Evolutionary conservation across 768 basidiomycete species (phyloP).

Genomic region (Lactarius deliciosus): DNA sequence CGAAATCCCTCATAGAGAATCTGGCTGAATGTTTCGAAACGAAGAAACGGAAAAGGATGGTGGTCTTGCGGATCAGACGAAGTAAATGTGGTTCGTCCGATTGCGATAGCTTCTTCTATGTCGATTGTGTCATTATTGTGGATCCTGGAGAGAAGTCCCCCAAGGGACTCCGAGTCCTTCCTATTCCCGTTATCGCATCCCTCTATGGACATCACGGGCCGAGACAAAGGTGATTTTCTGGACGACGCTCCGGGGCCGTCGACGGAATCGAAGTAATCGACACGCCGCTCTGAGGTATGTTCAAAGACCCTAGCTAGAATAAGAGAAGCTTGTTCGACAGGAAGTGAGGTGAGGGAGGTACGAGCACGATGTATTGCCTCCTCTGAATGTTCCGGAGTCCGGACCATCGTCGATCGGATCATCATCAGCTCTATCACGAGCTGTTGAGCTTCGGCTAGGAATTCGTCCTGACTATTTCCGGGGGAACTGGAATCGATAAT

Average conservation of each 20-base stretch:
- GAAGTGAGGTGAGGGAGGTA: not conserved
- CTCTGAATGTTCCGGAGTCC: not conserved
- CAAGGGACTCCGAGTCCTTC: accelerated
- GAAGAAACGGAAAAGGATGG: too few species aligned
- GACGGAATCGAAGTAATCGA: not conserved
- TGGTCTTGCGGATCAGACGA: not conserved
- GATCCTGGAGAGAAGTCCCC: not conserved
- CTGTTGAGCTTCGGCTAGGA: not conserved
- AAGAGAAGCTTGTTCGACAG: not conserved
- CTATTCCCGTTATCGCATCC: not conserved
- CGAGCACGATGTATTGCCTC: not conserved
- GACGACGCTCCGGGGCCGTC: not conserved
- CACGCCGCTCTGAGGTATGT: not conserved
- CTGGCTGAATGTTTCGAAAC: accelerated
- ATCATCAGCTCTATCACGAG: not conserved
- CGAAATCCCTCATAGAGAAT: not conserved
- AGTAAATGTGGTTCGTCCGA: not conserved
- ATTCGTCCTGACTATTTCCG: not conserved
- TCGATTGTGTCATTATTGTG: not conserved
- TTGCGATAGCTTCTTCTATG: not conserved
- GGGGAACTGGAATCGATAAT: not conserved
- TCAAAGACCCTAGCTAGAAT: not conserved
- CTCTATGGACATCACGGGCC: not conserved
- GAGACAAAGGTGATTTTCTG: not conserved
- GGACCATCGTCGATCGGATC: not conserved